A percentile compares a stretch with the other conserved stretches of the same genome.
These are phyloP conservation scores for Pichia sporocuriosa DNA, from an alignment of 805 yeast species.

Conservation along the genomic window DNA sequence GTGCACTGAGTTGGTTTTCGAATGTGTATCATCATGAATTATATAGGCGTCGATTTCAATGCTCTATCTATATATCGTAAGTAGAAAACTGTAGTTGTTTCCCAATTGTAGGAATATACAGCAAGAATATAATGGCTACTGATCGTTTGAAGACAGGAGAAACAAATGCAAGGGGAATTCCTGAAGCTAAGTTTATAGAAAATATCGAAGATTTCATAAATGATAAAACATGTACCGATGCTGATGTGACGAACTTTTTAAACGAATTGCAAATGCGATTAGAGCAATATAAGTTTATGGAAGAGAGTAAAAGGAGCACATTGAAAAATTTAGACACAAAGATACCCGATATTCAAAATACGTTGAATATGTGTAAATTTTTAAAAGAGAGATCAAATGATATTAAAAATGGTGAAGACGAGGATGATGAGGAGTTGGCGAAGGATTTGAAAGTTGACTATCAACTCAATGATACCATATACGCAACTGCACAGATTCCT, in stretches of 20 bases:
- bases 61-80: no score
- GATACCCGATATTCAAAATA: constrained; percentile 88
- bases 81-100: no score
- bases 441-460: constrained; percentile 58
- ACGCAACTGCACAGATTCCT: constrained; percentile 70
- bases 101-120: neutral
- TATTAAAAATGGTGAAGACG: constrained; percentile 27
- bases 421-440: constrained; percentile 30
- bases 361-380: constrained; percentile 64
- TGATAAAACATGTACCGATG: constrained; percentile 28
- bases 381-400: constrained; percentile 43
- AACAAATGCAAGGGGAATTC: constrained; percentile 89
- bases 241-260: constrained; percentile 41
- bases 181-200: constrained; percentile 91
- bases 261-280: constrained; percentile 76
- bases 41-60: constrained; percentile 1
- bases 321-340: constrained; percentile 51
- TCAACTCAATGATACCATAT: constrained; percentile 89
- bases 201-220: constrained; percentile 70
- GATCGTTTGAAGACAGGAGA: constrained; percentile 41
- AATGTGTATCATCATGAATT: no score
- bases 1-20: no score
- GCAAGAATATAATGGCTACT: constrained; percentile 10
- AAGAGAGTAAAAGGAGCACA: constrained; percentile 44
- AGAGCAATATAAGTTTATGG: constrained; percentile 89